These are phyloP conservation scores for Penicillium coprophilum DNA, from an alignment of 495 filamentous ascomycete species.

Conservation along the genomic window DNA sequence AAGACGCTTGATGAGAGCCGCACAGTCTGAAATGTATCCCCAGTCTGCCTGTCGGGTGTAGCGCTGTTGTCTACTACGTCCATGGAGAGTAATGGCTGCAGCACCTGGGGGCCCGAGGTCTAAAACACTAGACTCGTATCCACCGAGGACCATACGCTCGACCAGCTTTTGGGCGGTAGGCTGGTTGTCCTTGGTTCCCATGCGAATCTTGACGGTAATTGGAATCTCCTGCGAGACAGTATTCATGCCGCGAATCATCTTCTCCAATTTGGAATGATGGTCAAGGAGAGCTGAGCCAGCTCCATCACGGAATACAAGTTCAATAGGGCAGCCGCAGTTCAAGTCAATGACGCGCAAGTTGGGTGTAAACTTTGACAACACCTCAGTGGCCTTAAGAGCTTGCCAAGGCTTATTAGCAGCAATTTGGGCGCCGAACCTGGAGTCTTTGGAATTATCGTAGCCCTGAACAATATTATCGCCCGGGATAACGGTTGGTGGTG, in stretches of 20 bases:
- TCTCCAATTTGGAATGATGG: slow-evolving; percentile 75
- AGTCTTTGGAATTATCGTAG: slow-evolving; percentile 79
- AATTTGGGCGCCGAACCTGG: slow-evolving; percentile 89
- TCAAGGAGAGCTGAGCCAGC: slow-evolving; percentile 95
- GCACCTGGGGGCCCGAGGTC: slow-evolving; percentile 71
- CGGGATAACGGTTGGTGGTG: slow-evolving; percentile 56
- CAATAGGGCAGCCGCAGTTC: slow-evolving; percentile 97
- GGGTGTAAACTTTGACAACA: slow-evolving; percentile 71
- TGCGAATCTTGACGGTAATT: slow-evolving; percentile 91
- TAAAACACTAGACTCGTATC: slow-evolving; percentile 59
- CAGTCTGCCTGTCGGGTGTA: slow-evolving; percentile 90
- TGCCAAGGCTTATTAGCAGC: slow-evolving; percentile 85
- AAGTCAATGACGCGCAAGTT: slow-evolving; percentile 85
- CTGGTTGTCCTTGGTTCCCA: slow-evolving; percentile 76
- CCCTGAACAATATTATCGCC: slow-evolving; percentile 55
- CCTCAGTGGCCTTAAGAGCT: slow-evolving; percentile 82
- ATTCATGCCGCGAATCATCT: slow-evolving; percentile 94
- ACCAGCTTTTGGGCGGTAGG: slow-evolving; percentile 79
- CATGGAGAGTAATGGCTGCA: slow-evolving; percentile 91
- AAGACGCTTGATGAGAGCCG: slow-evolving; percentile 76
- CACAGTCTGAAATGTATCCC: slow-evolving; percentile 87
- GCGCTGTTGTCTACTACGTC: slow-evolving; percentile 87
- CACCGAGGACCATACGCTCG: slow-evolving; percentile 78
- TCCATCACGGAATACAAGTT: slow-evolving; percentile 81
- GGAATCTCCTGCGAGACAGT: slow-evolving; percentile 82